Base-by-base conservation (phyloP, 345 rosid genomes). In the Eucalyptus tenuipes region DNA sequence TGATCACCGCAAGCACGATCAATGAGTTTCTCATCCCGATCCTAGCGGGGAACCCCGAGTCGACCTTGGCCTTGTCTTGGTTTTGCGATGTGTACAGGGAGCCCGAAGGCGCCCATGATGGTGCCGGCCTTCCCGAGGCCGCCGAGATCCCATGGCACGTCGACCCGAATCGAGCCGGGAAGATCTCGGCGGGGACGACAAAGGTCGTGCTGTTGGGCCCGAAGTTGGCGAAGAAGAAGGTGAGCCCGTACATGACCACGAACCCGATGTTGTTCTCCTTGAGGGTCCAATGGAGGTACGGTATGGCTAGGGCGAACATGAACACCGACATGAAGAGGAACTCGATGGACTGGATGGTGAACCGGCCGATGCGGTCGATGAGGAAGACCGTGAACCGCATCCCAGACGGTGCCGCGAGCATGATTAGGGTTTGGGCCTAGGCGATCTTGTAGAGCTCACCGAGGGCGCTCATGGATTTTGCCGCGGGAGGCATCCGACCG, bases 251-350 rank as follows among this genome's bases (percentile, higher is more conserved):
- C 37, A 80, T 57, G 42, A 88, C 86, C 31, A 84, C 89, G 50
- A 88, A 88, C 86, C 86, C 20, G 47, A 88, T 42, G 47, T 44
- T 86, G 89, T 88, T 50, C 29, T 25, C 87, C 33, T 85, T 48
- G 61, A 33, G 61, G 75, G 86, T 42, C 89, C 89, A 88, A 82
- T 91, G 88, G 45, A 89, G 52, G 90, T 91, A 91, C 31, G 90
- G 90, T 33, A 91, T 66, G 49, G 89, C 92, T 33, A 91, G 86
- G 53, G 88, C 89, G 8, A 89, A 86, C 92, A 91, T 91, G 87
- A 91, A 91, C 13, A 89, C 59, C 3, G 89, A 81, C 92, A 91
- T 89, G 88, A 91, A 87, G 57, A 88, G 45, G 42, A 91, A 91
- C 13, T 90, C 92, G 81, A 91, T 87, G 40, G 89, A 22, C 61